Percentiles rank a stretch among this genome's conserved stretches.
These are phyloP conservation scores for Epichloe uncinata DNA, from an alignment of 2,329 filamentous ascomycete genomes.

Conservation along the genomic window DNA sequence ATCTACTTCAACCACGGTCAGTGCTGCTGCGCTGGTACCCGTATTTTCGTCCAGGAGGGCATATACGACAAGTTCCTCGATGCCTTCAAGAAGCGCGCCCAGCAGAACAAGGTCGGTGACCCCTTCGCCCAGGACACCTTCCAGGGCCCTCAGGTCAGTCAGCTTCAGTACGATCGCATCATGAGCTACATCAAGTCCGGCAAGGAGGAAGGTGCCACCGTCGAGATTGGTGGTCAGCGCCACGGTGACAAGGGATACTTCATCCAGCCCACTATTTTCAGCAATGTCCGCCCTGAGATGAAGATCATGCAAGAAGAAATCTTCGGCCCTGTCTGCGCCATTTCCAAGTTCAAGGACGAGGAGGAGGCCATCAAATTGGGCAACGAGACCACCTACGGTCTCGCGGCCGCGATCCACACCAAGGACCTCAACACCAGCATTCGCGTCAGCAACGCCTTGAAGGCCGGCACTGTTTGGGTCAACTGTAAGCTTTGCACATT, in stretches of 20 bases:
- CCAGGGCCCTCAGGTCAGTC: conserved; percentile 78
- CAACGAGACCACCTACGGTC: conserved; percentile 68
- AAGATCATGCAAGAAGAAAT: conserved; percentile 90
- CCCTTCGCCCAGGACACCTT: conserved; percentile 68
- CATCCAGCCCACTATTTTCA: conserved; percentile 86
- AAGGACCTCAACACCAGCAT: conserved; percentile 70
- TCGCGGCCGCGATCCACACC: conserved; percentile 76
- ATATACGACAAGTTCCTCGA: conserved; percentile 81
- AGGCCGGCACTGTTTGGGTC: conserved; percentile 54
- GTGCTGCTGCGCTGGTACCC: conserved; percentile 62
- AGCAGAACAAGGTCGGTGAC: conserved; percentile 67
- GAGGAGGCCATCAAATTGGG: conserved; percentile 63
- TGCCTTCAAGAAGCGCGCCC: conserved; percentile 65
- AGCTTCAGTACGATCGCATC: conserved; percentile 79
- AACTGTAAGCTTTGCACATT: conserved; percentile 21
- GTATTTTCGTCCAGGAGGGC: conserved; percentile 73
- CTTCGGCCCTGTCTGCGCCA: conserved; percentile 75
- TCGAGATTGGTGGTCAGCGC: conserved; percentile 40
- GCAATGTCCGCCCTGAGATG: conserved; percentile 68
- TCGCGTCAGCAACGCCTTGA: conserved; percentile 60
- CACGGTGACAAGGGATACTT: conserved; percentile 74
- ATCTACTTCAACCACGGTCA: conserved; percentile 55
- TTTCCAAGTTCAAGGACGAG: conserved; percentile 76
- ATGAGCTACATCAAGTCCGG: conserved; percentile 66
- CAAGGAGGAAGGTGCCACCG: conserved; percentile 43